phyloP scores from a whole-genome alignment of 192 early-diverging fungal species.

The Chytriomyces confervae region DNA sequence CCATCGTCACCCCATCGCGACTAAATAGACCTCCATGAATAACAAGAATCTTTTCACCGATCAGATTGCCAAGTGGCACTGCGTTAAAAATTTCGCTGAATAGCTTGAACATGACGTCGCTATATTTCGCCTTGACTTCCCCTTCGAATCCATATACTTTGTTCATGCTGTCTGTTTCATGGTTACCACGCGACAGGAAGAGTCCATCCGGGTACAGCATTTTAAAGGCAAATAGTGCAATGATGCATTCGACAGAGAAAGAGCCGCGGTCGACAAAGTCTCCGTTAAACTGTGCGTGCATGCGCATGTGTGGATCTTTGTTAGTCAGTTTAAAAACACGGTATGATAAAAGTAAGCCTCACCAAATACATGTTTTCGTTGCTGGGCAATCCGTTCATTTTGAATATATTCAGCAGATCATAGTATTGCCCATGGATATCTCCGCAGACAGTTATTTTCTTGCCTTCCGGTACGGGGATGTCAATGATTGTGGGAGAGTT shows the following conservation, averaged over 20 bases:
- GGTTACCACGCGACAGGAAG: constrained; percentile 93
- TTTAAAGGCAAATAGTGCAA: constrained; percentile 91
- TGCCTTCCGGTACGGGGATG: constrained; percentile 74
- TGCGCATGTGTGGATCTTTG: not conserved
- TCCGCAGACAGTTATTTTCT: constrained; percentile 90
- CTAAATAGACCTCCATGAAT: constrained; percentile 96
- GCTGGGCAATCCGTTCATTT: constrained; percentile 89
- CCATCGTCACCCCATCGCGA: constrained; percentile 87
- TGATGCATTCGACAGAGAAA: constrained; percentile 95
- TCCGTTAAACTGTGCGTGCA: constrained; percentile 82
- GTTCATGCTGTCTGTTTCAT: constrained; percentile 99
- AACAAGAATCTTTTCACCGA: constrained; percentile 92
- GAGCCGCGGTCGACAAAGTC: constrained; percentile 99
- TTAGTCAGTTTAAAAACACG: not conserved
- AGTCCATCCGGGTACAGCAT: constrained; percentile 84
- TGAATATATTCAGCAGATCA: constrained; percentile 95
- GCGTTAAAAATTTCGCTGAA: constrained; percentile 96
- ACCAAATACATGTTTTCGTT: constrained; percentile 74
- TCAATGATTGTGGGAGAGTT: constrained; percentile 83
- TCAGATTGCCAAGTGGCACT: constrained; percentile 89
- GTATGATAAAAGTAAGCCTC: not conserved
- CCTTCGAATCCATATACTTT: constrained; percentile 99
- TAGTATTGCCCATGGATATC: constrained; percentile 99
- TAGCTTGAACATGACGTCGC: constrained; percentile 87
- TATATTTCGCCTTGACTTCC: constrained; percentile 94